Evolutionary conservation across 2,329 filamentous ascomycete genomes (phyloP).

Genomic region (Gyromitra esculenta): DNA sequence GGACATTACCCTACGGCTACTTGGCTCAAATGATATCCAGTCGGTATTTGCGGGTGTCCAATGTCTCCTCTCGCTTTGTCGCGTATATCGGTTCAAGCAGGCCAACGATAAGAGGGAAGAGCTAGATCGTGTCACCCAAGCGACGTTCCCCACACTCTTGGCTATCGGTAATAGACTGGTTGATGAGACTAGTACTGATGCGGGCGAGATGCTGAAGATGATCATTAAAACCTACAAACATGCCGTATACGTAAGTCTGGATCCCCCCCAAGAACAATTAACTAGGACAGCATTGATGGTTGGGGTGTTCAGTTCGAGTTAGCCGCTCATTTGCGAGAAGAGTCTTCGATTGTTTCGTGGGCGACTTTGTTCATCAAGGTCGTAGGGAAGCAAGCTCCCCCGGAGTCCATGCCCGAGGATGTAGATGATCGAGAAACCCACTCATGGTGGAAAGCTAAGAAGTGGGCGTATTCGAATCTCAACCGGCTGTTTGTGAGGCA

Average conservation of each 20-base stretch:
- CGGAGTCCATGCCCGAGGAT: slow-evolving; percentile 80
- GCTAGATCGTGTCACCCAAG: slow-evolving; percentile 93
- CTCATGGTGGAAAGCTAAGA: slow-evolving; percentile 99
- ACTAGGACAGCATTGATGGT: slow-evolving; percentile 58
- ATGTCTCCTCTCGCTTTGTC: slow-evolving; percentile 92
- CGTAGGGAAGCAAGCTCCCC: slow-evolving; percentile 83
- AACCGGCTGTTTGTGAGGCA: slow-evolving; percentile 94
- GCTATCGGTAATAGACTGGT: slow-evolving; percentile 88
- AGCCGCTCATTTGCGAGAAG: slow-evolving; percentile 77
- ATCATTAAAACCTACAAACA: slow-evolving; percentile 98
- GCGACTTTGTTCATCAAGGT: slow-evolving; percentile 93
- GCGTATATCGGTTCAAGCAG: slow-evolving; percentile 92
- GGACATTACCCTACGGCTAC: slow-evolving; percentile 86
- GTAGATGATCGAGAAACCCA: slow-evolving; percentile 87
- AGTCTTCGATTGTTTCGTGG: slow-evolving; percentile 89
- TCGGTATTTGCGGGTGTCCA: slow-evolving; percentile 94
- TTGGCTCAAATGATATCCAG: slow-evolving; percentile 84
- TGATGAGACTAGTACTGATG: slow-evolving; percentile 90
- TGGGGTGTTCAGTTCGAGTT: slow-evolving; percentile 78
- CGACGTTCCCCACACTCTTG: slow-evolving; percentile 87
- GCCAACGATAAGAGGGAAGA: slow-evolving; percentile 80
- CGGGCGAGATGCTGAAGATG: slow-evolving; percentile 94
- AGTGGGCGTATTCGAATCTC: slow-evolving; percentile 98
- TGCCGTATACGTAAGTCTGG: slow-evolving; percentile 82
- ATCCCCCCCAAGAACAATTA: slow-evolving; percentile 11